These are phyloP conservation scores for Colletotrichum sublineola DNA, from an alignment of 2,329 filamentous ascomycete genomes.

Conservation along the genomic window DNA sequence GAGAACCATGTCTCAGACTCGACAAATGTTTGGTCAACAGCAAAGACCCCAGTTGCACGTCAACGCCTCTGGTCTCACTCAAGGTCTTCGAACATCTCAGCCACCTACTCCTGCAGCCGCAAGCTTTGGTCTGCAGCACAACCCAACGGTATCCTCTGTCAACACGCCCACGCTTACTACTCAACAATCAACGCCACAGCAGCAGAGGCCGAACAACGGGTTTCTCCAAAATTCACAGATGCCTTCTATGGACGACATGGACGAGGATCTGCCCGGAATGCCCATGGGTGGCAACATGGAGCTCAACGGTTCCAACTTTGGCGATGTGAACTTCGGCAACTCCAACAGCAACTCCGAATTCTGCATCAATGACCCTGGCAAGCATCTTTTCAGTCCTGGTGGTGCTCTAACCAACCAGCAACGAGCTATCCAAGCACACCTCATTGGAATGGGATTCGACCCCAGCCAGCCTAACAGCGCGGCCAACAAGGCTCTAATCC, in stretches of 20 bases:
- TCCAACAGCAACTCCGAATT: conserved; percentile 60
- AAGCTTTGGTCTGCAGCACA: conserved; percentile 86
- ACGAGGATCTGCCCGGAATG: conserved; percentile 78
- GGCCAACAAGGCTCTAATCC: conserved; percentile 71
- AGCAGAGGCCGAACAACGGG: conserved; percentile 48
- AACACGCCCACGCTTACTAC: conserved; percentile 93
- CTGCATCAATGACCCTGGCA: conserved; percentile 93
- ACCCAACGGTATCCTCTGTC: conserved; percentile 96
- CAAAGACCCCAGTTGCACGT: conserved; percentile 82
- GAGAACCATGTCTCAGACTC: conserved; percentile 76
- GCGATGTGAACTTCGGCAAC: conserved; percentile 68
- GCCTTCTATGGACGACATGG: conserved; percentile 78
- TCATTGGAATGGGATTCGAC: conserved; percentile 80
- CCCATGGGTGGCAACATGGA: conserved; percentile 73
- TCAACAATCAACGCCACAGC: conserved; percentile 74
- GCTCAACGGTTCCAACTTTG: conserved; percentile 64
- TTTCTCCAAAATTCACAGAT: conserved; percentile 67
- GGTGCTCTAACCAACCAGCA: conserved; percentile 75
- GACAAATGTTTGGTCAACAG: conserved; percentile 76
- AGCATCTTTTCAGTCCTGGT: conserved; percentile 89
- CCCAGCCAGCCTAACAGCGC: conserved; percentile 84
- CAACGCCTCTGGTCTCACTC: conserved; percentile 80
- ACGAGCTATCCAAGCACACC: conserved; percentile 74
- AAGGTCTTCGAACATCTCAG: conserved; percentile 86
- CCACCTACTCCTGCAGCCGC: conserved; percentile 86